phyloP scores from a whole-genome alignment of 495 filamentous ascomycete genomes.

The Choiromyces venosus region DNA sequence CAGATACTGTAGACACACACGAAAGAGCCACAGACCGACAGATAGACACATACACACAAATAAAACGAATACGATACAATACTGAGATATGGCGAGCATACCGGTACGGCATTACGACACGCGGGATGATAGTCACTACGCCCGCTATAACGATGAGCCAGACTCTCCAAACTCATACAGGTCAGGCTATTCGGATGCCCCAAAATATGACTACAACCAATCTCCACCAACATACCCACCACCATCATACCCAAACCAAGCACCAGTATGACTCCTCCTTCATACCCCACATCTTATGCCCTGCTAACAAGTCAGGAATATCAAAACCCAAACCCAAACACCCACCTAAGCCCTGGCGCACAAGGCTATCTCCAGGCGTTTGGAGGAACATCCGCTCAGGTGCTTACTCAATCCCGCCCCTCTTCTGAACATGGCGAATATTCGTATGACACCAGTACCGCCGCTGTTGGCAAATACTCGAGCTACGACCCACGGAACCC shows the following conservation, averaged over 20 bases:
- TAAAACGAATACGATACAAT: not conserved
- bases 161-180: not conserved
- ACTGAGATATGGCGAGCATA: not conserved
- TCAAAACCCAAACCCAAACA: not conserved
- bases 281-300: not conserved
- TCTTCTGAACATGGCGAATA: not conserved
- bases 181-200: not conserved
- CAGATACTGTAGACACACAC: not conserved
- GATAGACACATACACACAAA: not conserved
- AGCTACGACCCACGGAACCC: conserved; percentile 6
- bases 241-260: not conserved
- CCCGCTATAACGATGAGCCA: not conserved
- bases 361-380: conserved; percentile 25
- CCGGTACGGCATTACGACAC: not conserved
- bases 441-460: conserved; percentile 1
- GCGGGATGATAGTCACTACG: not conserved
- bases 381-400: conserved; percentile 13
- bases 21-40: not conserved
- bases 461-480: conserved; percentile 7
- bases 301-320: not conserved
- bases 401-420: not conserved
- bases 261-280: not conserved
- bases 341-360: conserved; percentile 16
- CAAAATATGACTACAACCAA: not conserved
- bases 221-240: not conserved